These are phyloP conservation scores for Coniferiporia weirii DNA, from an alignment of 1,284 basidiomycete species.

Conservation along the genomic window DNA sequence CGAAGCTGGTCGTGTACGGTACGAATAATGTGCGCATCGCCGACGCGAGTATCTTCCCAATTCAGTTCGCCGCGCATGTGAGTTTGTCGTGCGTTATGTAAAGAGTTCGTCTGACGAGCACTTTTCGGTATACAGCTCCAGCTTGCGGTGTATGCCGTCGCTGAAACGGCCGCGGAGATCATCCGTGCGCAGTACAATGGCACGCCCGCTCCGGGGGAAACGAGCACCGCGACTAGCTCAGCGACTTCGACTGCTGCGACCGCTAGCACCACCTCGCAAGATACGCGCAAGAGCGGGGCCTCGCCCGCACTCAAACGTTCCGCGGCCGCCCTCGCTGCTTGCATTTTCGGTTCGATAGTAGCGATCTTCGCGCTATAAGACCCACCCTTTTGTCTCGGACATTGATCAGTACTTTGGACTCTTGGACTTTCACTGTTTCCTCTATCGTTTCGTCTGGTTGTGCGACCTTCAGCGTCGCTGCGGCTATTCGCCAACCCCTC, in stretches of 20 bases:
- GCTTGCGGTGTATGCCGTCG: constrained; percentile 62
- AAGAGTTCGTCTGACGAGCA: constrained; percentile 14
- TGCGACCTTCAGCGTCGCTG: no score
- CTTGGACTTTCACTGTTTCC: no score
- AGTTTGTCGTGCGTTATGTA: constrained; percentile 28
- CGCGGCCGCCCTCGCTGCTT: background rate
- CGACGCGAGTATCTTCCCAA: constrained; percentile 52
- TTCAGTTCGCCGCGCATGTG: constrained; percentile 43
- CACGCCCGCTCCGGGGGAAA: constrained; percentile 24
- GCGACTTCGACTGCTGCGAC: background rate
- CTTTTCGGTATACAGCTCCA: constrained; percentile 28
- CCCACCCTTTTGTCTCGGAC: no score
- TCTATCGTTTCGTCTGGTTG: no score
- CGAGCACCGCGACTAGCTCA: constrained; percentile 10
- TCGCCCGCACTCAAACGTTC: background rate
- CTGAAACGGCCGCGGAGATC: constrained; percentile 61
- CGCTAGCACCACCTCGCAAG: background rate
- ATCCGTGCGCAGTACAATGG: constrained; percentile 45
- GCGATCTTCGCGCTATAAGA: background rate
- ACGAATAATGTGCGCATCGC: constrained; percentile 48
- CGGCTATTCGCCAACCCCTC: no score
- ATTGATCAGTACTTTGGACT: no score
- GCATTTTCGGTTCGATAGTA: background rate
- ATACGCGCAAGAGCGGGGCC: background rate
- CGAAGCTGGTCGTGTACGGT: constrained; percentile 59